Percentiles rank a stretch among this genome's conserved stretches.
Conservation (phyloP, 768 basidiomycete genomes). For the Calocera cornea region DNA sequence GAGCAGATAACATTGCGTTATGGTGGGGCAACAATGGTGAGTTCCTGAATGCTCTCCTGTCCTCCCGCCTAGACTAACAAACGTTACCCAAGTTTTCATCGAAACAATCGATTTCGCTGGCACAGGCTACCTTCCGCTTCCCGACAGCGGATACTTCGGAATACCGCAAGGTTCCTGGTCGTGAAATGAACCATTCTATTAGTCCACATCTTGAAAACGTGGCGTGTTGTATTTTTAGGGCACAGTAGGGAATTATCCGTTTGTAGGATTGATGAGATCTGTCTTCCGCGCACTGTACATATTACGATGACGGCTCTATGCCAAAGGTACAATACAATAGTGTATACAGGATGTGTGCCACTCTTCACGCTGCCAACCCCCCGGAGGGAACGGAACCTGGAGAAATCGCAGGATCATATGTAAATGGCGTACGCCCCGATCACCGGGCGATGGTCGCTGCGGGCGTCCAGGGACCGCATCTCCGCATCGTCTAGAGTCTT, state of each 20-base stretch:
- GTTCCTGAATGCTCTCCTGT: too few species aligned
- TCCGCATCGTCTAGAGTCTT: conserved; percentile 57
- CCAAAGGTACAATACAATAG: too few species aligned
- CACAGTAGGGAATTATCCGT: not conserved
- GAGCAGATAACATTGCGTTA: conserved; percentile 33
- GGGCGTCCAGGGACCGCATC: conserved; percentile 63
- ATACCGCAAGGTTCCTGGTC: not conserved
- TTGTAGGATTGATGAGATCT: too few species aligned
- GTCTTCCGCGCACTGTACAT: too few species aligned
- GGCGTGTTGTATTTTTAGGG: not conserved
- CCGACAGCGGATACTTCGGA: not conserved
- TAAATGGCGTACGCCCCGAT: conserved; percentile 64
- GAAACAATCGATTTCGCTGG: not conserved
- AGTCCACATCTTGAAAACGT: not conserved
- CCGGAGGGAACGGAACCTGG: too few species aligned
- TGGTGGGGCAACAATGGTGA: conserved; percentile 58
- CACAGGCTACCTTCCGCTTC: not conserved
- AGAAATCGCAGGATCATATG: too few species aligned
- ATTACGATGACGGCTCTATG: too few species aligned
- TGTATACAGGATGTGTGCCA: too few species aligned
- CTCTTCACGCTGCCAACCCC: too few species aligned
- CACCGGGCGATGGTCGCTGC: conserved; percentile 78
- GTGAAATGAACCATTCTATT: not conserved
- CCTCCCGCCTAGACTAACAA: too few species aligned
- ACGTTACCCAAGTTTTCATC: not conserved